Conservation (phyloP, 495 filamentous ascomycete genomes). For the Podospora fimiseda region DNA sequence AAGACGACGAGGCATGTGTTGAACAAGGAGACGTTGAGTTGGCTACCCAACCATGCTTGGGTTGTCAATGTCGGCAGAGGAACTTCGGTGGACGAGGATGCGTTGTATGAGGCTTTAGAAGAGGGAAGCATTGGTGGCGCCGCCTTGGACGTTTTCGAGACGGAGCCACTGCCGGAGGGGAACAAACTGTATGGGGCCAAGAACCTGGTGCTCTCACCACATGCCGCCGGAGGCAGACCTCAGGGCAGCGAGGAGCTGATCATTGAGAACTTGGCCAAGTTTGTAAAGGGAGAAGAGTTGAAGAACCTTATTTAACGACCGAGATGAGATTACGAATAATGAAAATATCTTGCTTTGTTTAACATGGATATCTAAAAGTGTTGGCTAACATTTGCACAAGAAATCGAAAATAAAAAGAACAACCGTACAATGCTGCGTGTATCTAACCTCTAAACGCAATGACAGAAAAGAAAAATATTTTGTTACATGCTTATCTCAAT, state of each 20-base stretch:
- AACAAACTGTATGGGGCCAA: conserved; percentile 33
- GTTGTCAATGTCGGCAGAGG: conserved; percentile 81
- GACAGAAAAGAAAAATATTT: not conserved
- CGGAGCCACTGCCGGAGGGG: conserved; percentile 52
- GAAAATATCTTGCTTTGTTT: too few relatives aligned
- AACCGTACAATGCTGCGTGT: too few relatives aligned
- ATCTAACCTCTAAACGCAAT: too few relatives aligned
- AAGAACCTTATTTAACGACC: conserved; percentile 48
- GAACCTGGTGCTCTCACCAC: conserved; percentile 39
- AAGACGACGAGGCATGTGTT: conserved; percentile 70
- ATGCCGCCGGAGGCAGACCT: conserved; percentile 47
- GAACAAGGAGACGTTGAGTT: conserved; percentile 54
- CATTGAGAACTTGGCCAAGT: conserved; percentile 45
- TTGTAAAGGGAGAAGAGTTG: conserved; percentile 47
- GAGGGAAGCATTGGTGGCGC: conserved; percentile 58
- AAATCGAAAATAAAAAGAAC: too few relatives aligned
- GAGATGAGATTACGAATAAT: too few relatives aligned
- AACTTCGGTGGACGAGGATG: conserved; percentile 71
- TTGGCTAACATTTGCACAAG: too few relatives aligned
- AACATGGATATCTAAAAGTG: too few relatives aligned
- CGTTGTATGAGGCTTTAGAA: conserved; percentile 65
- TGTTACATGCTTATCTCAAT: not conserved
- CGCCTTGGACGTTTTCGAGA: conserved; percentile 76
- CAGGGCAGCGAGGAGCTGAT: conserved; percentile 49
- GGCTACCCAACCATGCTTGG: conserved; percentile 73